Conservation (phyloP, 257 asterid genomes). For the Ajuga chamaepitys region DNA sequence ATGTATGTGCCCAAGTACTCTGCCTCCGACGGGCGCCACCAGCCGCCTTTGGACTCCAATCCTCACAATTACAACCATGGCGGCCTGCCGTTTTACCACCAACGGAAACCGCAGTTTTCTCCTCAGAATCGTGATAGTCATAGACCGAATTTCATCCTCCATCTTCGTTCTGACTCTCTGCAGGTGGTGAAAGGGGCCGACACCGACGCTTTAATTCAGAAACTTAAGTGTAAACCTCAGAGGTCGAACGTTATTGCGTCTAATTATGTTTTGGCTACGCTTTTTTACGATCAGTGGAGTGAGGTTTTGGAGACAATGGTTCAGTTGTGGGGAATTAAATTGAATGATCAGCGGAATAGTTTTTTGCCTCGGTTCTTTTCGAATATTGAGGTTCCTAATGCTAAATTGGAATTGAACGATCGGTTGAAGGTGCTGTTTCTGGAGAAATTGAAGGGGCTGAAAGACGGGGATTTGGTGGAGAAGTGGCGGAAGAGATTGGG, state of each 20-base stretch:
- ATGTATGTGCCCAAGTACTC: constrained; percentile 12
- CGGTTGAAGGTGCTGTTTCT: constrained; percentile 39
- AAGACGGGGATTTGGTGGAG: constrained; percentile 37
- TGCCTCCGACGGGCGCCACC: constrained; percentile 15
- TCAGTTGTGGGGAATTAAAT: constrained; percentile 52
- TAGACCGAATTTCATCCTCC: constrained; percentile 41
- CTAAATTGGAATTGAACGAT: constrained; percentile 52
- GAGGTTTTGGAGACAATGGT: constrained; percentile 52
- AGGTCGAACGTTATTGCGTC: background rate
- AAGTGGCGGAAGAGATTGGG: constrained; percentile 37
- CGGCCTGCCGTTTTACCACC: constrained; percentile 20
- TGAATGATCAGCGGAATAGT: constrained; percentile 13
- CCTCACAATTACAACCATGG: background rate
- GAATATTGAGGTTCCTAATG: constrained; percentile 43
- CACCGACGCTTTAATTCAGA: constrained; percentile 17
- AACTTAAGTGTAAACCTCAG: constrained; percentile 36
- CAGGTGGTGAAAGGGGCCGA: constrained; percentile 4
- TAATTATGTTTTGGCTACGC: constrained; percentile 14
- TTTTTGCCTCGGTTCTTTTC: constrained; percentile 37
- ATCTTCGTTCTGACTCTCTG: constrained; percentile 24
- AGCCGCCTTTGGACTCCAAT: constrained; percentile 7
- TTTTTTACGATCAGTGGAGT: constrained; percentile 65
- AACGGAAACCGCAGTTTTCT: background rate
- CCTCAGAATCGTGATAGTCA: constrained; percentile 33
- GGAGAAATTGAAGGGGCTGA: constrained; percentile 31